Evolutionary conservation across 2,329 filamentous ascomycete species (phyloP).

Genomic region (Xylariales sp.): DNA sequence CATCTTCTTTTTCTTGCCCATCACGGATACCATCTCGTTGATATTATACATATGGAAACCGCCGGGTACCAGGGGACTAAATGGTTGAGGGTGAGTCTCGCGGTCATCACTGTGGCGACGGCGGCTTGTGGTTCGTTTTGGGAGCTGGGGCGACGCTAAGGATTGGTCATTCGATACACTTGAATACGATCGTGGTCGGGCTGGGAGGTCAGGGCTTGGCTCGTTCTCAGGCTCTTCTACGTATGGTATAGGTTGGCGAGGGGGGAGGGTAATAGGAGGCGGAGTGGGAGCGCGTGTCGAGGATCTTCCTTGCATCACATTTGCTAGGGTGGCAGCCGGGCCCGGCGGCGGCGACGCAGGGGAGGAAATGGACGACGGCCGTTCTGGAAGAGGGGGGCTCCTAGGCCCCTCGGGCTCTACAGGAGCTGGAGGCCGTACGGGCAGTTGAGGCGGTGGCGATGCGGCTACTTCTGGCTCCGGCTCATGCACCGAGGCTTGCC

Average conservation of each 20-base stretch:
- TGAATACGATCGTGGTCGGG: conserved; percentile 48
- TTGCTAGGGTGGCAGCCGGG: conserved; percentile 66
- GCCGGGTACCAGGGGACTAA: conserved; percentile 71
- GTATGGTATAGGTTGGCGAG: conserved; percentile 66
- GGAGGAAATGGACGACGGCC: conserved; percentile 43
- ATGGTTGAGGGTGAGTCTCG: conserved; percentile 38
- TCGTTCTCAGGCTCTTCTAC: conserved; percentile 76
- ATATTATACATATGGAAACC: conserved; percentile 97
- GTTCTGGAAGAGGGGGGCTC: conserved; percentile 55
- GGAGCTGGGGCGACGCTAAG: conserved; percentile 44
- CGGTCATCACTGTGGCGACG: conserved; percentile 38
- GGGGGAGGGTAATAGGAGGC: conserved; percentile 61
- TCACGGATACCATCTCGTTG: conserved; percentile 95
- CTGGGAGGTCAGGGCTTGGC: conserved; percentile 60
- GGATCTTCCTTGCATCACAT: conserved; percentile 63
- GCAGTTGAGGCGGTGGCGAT: conserved; percentile 58
- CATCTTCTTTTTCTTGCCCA: conserved; percentile 98
- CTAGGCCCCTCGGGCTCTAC: conserved; percentile 52
- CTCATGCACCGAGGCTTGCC: conserved; percentile 49
- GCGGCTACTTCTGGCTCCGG: conserved; percentile 45
- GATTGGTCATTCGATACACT: conserved; percentile 42
- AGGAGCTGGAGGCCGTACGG: conserved; percentile 54
- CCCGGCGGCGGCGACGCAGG: conserved; percentile 54
- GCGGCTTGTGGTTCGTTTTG: conserved; percentile 51
- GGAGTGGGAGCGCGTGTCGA: conserved; percentile 59